These are phyloP conservation scores for Kluyveromyces sp. DNA, from an alignment of 1,139 yeast species.

Conservation along the genomic window DNA sequence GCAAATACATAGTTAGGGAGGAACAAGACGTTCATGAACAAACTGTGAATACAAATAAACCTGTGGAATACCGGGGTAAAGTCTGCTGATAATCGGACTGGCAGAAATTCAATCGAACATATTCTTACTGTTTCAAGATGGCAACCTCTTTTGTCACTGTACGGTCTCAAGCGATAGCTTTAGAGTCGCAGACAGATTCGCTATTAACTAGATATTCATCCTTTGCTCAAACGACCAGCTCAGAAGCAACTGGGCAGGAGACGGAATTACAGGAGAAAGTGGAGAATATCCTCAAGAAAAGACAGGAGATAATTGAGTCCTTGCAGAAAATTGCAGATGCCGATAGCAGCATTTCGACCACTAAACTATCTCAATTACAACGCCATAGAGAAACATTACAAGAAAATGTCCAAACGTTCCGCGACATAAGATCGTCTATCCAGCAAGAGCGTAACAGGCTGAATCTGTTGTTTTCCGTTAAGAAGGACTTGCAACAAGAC, in stretches of 20 bases:
- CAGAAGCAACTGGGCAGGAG: slow-evolving; percentile 45
- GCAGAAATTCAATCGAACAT: too few relatives aligned
- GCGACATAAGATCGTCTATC: slow-evolving; percentile 51
- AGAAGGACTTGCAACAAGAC: slow-evolving; percentile 53
- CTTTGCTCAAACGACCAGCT: slow-evolving; percentile 45
- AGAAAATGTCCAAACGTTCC: slow-evolving; percentile 62
- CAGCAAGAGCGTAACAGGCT: slow-evolving; percentile 69
- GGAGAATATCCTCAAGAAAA: slow-evolving; percentile 35
- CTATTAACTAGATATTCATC: slow-evolving; percentile 46
- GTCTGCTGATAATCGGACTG: too few relatives aligned
- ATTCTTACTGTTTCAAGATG: slow-evolving; percentile 1
- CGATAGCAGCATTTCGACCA: slow-evolving; percentile 54
- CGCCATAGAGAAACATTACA: slow-evolving; percentile 72
- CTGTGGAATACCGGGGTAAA: too few relatives aligned
- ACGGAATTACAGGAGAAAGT: slow-evolving; percentile 37
- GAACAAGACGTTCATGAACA: too few relatives aligned
- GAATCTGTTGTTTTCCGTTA: slow-evolving; percentile 67
- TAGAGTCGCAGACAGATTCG: slow-evolving; percentile 51
- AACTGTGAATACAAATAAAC: too few relatives aligned
- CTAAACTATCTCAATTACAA: slow-evolving; percentile 73
- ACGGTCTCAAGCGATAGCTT: slow-evolving; percentile 47
- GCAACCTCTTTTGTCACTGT: slow-evolving; percentile 41
- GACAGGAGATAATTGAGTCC: slow-evolving; percentile 38
- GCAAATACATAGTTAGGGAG: too few relatives aligned
- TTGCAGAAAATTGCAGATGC: slow-evolving; percentile 45